These are phyloP conservation scores for Vigna trinervia DNA, from an alignment of 306 rosid species.

Conservation along the genomic window DNA sequence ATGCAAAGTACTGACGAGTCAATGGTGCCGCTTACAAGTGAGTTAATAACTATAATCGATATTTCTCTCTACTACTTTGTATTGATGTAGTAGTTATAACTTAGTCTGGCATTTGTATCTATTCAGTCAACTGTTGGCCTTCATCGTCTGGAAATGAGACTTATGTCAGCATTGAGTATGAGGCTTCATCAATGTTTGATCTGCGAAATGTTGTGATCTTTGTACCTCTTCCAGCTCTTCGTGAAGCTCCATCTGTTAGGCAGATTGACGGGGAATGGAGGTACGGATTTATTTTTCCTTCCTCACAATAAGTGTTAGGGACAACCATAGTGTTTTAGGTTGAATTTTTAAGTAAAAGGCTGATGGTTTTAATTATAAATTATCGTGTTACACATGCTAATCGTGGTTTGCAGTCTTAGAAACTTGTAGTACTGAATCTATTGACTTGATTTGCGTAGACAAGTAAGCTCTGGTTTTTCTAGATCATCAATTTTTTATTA, in stretches of 20 bases:
- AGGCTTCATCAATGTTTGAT: constrained; percentile 87
- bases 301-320: not conserved
- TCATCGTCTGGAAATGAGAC: constrained; percentile 96
- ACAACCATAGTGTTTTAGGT: constrained; percentile 6
- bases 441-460: constrained; percentile 4
- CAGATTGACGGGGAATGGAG: constrained; percentile 96
- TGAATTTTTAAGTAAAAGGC: constrained; percentile 14
- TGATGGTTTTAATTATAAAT: constrained; percentile 13
- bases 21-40: constrained; percentile 81
- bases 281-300: constrained; percentile 45
- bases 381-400: constrained; percentile 2
- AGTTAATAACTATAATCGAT: constrained; percentile 42
- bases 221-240: constrained; percentile 96
- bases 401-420: not conserved
- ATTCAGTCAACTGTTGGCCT: constrained; percentile 99
- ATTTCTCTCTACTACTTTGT: constrained; percentile 20
- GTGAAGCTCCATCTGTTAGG: constrained; percentile 86
- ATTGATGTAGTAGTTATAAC: constrained; percentile 12
- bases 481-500: constrained; percentile 1
- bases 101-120: constrained; percentile 37
- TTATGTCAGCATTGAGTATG: constrained; percentile 94
- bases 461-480: not conserved
- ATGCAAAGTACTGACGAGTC: constrained; percentile 90
- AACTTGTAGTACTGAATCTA: constrained; percentile 9
- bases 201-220: constrained; percentile 77